Base-by-base conservation (phyloP, 306 rosid genomes). In the Cucurbita argyrosperma region DNA sequence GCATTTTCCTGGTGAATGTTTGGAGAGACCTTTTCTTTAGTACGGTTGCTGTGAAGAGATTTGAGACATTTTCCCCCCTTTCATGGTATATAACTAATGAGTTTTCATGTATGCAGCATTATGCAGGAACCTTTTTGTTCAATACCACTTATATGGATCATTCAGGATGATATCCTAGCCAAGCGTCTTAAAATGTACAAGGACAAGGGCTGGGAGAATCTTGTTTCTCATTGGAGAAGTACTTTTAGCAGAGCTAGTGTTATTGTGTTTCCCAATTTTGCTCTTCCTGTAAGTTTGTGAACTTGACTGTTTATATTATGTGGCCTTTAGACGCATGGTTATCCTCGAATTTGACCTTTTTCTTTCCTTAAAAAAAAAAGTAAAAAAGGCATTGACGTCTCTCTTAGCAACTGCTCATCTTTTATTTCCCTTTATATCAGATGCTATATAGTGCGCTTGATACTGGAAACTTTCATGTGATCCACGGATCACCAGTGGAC, bases 121-220 rank as follows among this genome's bases (percentile, higher is more conserved):
- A 89, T 91, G 97, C 96, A 88, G 96, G 99, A 85, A 81, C 99
- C 99, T 62, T 94, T 94, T 87, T 91, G 92, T 87, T 87, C 97
- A 50, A 79, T 94, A 70, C 97, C 99, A 77, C 75, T 94, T 76
- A 82, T 94, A 78, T 94, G 99, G 99, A 87, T 91, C 81, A 83
- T 94, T 87, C 97, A 89, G 82, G 97, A 94, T 82, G 87, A 91
- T 80, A 80, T 75, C 74, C 99, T 87, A 75, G 90, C 97, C 62
- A 83, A 82, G 57, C 95, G 97, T 58, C 91, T 90, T 79, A 82
- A 81, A 40, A 70, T 76, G 12, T 94, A 94, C 38, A 86, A 85
- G 77, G 79, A 89, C 76, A 85, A 46, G 90, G 92, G 88, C 72
- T 84, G 84, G 96, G 82, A 74, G 77, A 79, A 87, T 85, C 85